Conservation (phyloP, 805 yeast genomes). For the Danielozyma ontarioensis region DNA sequence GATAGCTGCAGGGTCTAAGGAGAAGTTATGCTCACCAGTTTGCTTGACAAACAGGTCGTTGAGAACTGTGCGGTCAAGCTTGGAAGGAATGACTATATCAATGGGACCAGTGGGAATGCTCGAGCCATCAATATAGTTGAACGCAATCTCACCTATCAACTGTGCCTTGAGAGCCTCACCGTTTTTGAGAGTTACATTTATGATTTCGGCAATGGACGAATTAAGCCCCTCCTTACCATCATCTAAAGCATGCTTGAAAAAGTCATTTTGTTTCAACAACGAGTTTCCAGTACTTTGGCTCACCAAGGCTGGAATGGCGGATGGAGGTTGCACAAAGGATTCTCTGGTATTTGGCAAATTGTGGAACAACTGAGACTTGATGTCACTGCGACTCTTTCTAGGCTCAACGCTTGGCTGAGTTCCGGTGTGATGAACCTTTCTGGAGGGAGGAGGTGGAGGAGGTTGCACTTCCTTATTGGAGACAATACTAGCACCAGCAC, state of each 20-base stretch:
- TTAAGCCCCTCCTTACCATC: slow-evolving; percentile 52
- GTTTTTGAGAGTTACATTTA: slow-evolving; percentile 68
- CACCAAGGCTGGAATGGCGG: slow-evolving; percentile 11
- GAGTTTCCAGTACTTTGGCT: slow-evolving; percentile 40
- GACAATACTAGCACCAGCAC: slow-evolving; percentile 1
- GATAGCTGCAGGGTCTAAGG: slow-evolving; percentile 44
- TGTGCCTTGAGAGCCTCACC: slow-evolving; percentile 58
- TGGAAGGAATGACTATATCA: slow-evolving; percentile 37
- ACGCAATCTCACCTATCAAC: slow-evolving; percentile 81
- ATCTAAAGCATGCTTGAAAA: slow-evolving; percentile 28
- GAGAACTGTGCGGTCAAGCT: slow-evolving; percentile 46
- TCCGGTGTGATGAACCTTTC: slow-evolving; percentile 40
- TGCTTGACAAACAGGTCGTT: slow-evolving; percentile 33
- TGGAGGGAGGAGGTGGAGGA: slow-evolving; percentile 56
- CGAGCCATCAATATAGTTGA: slow-evolving; percentile 49
- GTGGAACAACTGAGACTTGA: slow-evolving; percentile 44
- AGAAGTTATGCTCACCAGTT: slow-evolving; percentile 24
- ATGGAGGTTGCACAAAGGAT: slow-evolving; percentile 15
- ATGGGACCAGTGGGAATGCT: slow-evolving; percentile 13
- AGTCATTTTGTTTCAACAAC: slow-evolving; percentile 45
- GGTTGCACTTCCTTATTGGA: slow-evolving; percentile 14
- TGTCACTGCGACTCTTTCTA: slow-evolving; percentile 34
- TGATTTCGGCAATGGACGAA: slow-evolving; percentile 80
- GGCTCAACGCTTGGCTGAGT: no score
- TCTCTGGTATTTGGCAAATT: slow-evolving; percentile 38